A percentile compares a stretch with the other conserved stretches of the same genome.
These are phyloP conservation scores for Rhizopus stolonifer DNA, from an alignment of 371 early-diverging fungal genomes.

Conservation along the genomic window DNA sequence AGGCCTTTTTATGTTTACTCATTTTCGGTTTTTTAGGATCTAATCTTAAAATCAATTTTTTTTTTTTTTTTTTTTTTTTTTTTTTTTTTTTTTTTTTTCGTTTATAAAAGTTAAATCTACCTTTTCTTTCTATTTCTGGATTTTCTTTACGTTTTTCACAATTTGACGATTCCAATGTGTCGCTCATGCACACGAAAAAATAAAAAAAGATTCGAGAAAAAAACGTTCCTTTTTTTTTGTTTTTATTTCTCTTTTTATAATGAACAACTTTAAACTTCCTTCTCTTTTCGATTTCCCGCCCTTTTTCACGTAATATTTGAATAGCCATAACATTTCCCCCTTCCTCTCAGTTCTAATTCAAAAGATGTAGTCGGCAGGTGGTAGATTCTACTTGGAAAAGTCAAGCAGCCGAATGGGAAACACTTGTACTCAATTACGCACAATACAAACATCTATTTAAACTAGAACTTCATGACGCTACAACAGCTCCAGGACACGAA, in stretches of 20 bases:
- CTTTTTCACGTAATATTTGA: conserved; percentile 74
- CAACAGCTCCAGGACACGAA: conserved; percentile 45
- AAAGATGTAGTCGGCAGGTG: conserved; percentile 68
- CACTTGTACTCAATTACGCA: conserved; percentile 71
- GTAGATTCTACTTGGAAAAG: conserved; percentile 81
- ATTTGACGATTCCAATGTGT: not conserved
- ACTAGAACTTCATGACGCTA: conserved; percentile 66
- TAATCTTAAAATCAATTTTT: not conserved
- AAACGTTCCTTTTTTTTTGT: not conserved
- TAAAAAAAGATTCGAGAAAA: not conserved
- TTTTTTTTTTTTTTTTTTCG: not conserved
- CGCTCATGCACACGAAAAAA: not conserved
- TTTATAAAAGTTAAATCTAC: not conserved
- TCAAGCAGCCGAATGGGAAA: conserved; percentile 79
- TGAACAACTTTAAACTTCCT: conserved; percentile 64
- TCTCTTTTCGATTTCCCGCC: conserved; percentile 86
- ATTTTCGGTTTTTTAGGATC: not conserved
- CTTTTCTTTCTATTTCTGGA: not conserved
- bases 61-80: not conserved
- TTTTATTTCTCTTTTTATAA: not conserved
- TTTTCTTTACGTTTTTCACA: not conserved
- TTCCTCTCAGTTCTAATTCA: too few relatives aligned
- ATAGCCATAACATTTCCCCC: too few relatives aligned
- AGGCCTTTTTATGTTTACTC: not conserved
- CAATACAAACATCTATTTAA: conserved; percentile 61